phyloP scores from a whole-genome alignment of 345 rosid species.

The Erysimum cheiranthoides region DNA sequence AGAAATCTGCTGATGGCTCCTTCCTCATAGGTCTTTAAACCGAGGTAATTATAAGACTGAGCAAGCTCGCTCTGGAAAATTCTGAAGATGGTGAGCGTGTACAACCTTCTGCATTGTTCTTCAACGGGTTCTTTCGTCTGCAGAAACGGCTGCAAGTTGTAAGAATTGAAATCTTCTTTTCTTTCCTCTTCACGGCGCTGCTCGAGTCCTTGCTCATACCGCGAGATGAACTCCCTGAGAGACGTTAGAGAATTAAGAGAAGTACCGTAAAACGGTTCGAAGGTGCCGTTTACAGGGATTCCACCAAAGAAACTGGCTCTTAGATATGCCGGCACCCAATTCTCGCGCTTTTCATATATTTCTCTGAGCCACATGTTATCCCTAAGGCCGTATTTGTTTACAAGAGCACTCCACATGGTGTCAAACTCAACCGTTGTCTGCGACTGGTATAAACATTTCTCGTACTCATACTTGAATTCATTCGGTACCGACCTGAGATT shows the following conservation, averaged over 20 bases:
- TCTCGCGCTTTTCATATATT: constrained; percentile 70
- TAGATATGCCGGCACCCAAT: constrained; percentile 81
- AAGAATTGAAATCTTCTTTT: constrained; percentile 80
- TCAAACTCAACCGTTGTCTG: constrained; percentile 70
- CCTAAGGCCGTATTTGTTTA: constrained; percentile 62
- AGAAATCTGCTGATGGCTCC: constrained; percentile 69
- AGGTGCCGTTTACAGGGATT: constrained; percentile 58
- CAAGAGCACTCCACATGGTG: constrained; percentile 65
- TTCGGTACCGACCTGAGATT: constrained; percentile 57
- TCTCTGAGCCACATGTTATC: constrained; percentile 76
- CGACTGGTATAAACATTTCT: constrained; percentile 68
- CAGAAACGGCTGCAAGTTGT: constrained; percentile 64
- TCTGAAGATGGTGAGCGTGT: constrained; percentile 72
- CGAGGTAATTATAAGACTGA: constrained; percentile 63
- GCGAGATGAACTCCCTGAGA: constrained; percentile 62
- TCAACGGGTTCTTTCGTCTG: constrained; percentile 82
- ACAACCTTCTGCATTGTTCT: constrained; percentile 79
- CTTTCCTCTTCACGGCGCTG: constrained; percentile 81
- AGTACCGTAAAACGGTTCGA: constrained; percentile 66
- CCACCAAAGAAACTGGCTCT: constrained; percentile 83
- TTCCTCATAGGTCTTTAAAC: constrained; percentile 76
- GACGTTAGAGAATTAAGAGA: constrained; percentile 60
- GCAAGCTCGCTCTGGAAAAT: constrained; percentile 78
- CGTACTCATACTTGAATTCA: constrained; percentile 71
- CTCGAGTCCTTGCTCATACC: constrained; percentile 71